phyloP scores from a whole-genome alignment of 2,329 filamentous ascomycete species.

The Magnaporthiopsis poae region DNA sequence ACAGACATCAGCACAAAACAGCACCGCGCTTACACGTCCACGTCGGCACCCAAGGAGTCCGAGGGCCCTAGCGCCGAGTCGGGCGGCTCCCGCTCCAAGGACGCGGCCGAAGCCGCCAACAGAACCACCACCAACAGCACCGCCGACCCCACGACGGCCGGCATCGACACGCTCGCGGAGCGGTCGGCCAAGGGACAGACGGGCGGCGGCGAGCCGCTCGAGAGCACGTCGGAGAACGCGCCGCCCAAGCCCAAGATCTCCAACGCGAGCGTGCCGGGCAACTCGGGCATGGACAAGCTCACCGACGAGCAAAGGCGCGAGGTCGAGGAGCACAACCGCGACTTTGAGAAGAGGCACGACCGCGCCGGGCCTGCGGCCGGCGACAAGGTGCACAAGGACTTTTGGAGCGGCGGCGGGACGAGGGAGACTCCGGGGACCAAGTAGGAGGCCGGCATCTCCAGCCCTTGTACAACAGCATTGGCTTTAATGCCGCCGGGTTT shows the following conservation, averaged over 20 bases:
- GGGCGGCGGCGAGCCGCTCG: slow-evolving; percentile 28
- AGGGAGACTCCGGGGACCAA: slow-evolving; percentile 13
- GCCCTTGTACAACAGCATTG: too few relatives aligned
- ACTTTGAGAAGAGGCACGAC: slow-evolving; percentile 47
- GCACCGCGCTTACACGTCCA: slow-evolving; percentile 2
- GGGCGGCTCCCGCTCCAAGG: slow-evolving; percentile 27
- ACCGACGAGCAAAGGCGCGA: slow-evolving; percentile 44
- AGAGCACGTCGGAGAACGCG: slow-evolving; percentile 21
- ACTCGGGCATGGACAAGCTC: slow-evolving; percentile 22
- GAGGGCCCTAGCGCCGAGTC: slow-evolving; percentile 19
- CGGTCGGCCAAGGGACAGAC: slow-evolving; percentile 26
- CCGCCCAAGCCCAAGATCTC: slow-evolving; percentile 41
- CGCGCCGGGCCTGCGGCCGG: slow-evolving; percentile 28
- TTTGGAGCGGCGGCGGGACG: slow-evolving; percentile 33
- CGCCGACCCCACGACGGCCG: slow-evolving; percentile 6
- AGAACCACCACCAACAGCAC: slow-evolving; percentile 7
- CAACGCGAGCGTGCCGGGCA: slow-evolving; percentile 34
- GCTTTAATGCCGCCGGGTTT: too few relatives aligned
- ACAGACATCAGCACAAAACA: not conserved
- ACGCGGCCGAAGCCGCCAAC: slow-evolving; percentile 15
- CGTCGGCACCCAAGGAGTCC: slow-evolving; percentile 17
- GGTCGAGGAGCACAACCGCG: slow-evolving; percentile 48
- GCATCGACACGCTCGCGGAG: slow-evolving; percentile 21
- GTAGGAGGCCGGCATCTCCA: too few relatives aligned
- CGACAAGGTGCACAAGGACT: slow-evolving; percentile 47